phyloP scores from a whole-genome alignment of 106 monocot species.

The Dendrobium huoshanense region DNA sequence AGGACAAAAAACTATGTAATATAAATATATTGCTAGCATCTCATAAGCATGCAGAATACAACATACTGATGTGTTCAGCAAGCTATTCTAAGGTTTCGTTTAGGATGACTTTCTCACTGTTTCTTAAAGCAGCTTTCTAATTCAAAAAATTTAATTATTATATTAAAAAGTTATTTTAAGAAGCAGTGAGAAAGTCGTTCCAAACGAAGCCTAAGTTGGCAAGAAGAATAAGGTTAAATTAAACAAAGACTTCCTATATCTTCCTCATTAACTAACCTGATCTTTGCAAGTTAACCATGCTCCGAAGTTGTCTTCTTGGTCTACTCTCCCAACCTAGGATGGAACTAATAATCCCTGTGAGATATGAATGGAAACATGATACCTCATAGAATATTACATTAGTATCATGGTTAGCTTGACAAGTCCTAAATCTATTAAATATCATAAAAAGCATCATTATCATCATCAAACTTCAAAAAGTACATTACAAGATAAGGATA shows the following conservation, averaged over 20 bases:
- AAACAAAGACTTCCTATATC: neutral
- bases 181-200: too few species aligned
- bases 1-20: neutral
- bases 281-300: neutral
- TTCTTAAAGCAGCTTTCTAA: too few species aligned
- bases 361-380: neutral
- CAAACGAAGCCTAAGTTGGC: neutral
- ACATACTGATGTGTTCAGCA: neutral
- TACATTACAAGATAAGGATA: neutral
- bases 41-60: neutral
- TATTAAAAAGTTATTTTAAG: too few species aligned
- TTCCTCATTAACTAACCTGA: neutral
- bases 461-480: neutral
- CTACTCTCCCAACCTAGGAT: neutral
- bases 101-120: too few species aligned
- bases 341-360: slow-evolving; percentile 10
- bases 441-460: too few species aligned
- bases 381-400: too few species aligned
- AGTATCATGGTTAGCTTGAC: too few species aligned
- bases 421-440: too few species aligned
- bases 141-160: too few species aligned
- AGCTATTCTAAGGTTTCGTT: neutral
- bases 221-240: neutral
- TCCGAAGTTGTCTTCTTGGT: neutral
- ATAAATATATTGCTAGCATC: neutral